These are phyloP conservation scores for Laetiporus sulphureus DNA, from an alignment of 1,284 basidiomycete genomes.

Conservation along the genomic window DNA sequence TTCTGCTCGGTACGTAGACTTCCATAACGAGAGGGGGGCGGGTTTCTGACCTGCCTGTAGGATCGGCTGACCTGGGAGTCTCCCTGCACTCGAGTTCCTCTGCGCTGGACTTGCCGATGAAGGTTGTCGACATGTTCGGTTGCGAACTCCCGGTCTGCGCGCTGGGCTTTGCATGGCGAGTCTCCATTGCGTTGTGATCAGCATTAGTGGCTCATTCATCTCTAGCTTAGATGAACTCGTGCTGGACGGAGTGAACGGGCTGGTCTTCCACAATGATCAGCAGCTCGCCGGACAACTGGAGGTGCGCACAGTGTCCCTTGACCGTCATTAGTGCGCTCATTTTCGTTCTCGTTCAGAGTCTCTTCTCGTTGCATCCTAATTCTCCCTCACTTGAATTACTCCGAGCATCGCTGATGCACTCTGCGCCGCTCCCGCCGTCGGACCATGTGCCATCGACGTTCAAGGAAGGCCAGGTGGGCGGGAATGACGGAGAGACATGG, in stretches of 20 bases:
- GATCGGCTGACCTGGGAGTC: constrained; percentile 89
- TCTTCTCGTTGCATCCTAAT: constrained; percentile 58
- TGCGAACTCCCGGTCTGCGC: constrained; percentile 93
- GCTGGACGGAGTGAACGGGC: constrained; percentile 76
- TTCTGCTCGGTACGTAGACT: constrained; percentile 54
- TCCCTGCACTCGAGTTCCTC: constrained; percentile 90
- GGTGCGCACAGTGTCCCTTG: constrained; percentile 37
- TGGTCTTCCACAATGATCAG: constrained; percentile 64
- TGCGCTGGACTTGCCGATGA: constrained; percentile 95
- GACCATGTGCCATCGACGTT: background rate
- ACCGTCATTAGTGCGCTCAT: background rate
- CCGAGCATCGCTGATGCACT: constrained; percentile 33
- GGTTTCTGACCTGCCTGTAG: constrained; percentile 30
- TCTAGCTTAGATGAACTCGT: constrained; percentile 85
- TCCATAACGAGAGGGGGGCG: background rate
- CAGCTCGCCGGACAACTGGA: constrained; percentile 72
- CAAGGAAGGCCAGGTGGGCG: background rate
- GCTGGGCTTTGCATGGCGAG: constrained; percentile 79
- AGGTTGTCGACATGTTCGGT: constrained; percentile 99
- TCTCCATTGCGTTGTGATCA: background rate
- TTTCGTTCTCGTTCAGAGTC: constrained; percentile 4
- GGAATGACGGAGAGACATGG: constrained; percentile 30
- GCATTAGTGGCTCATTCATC: background rate
- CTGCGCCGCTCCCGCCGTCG: constrained; percentile 5
- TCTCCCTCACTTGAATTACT: constrained; percentile 44